These are phyloP conservation scores for Meyerozyma sp. DNA, from an alignment of 1,139 yeast genomes.

Conservation along the genomic window DNA sequence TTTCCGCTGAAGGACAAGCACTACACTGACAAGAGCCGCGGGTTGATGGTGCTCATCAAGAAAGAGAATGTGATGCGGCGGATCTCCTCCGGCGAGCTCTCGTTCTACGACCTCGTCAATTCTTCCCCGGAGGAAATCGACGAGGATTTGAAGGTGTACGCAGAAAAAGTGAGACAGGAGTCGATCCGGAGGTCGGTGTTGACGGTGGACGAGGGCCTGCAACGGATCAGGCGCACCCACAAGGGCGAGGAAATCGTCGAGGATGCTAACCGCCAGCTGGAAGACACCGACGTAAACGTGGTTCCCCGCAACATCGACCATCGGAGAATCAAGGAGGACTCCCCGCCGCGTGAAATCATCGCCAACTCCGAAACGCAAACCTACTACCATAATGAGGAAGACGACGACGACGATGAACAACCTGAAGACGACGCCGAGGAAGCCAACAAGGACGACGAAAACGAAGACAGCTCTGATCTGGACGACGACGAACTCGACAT, in stretches of 20 bases:
- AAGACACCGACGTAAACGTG: slow-evolving; percentile 27
- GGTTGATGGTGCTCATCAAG: slow-evolving; percentile 33
- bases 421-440: slow-evolving; percentile 15
- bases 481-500: slow-evolving; percentile 5
- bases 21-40: slow-evolving; percentile 39
- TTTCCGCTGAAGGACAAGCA: slow-evolving; percentile 19
- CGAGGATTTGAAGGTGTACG: slow-evolving; percentile 65
- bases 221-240: slow-evolving; percentile 71
- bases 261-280: slow-evolving; percentile 25
- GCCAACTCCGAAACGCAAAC: slow-evolving; percentile 6
- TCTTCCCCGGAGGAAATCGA: slow-evolving; percentile 65
- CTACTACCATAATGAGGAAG: slow-evolving; percentile 3
- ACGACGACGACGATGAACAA: slow-evolving; percentile 6
- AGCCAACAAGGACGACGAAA: slow-evolving; percentile 13
- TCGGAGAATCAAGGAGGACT: slow-evolving; percentile 24
- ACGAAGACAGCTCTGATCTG: slow-evolving; percentile 6
- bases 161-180: slow-evolving; percentile 67
- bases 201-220: slow-evolving; percentile 45
- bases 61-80: slow-evolving; percentile 24
- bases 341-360: slow-evolving; percentile 4
- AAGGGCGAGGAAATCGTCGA: slow-evolving; percentile 84
- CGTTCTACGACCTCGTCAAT: slow-evolving; percentile 47
- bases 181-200: slow-evolving; percentile 61
- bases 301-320: slow-evolving; percentile 41
- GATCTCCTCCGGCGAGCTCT: slow-evolving; percentile 32